Base-by-base conservation (phyloP, 2,329 filamentous ascomycete species). In the Penicillium paneum region DNA sequence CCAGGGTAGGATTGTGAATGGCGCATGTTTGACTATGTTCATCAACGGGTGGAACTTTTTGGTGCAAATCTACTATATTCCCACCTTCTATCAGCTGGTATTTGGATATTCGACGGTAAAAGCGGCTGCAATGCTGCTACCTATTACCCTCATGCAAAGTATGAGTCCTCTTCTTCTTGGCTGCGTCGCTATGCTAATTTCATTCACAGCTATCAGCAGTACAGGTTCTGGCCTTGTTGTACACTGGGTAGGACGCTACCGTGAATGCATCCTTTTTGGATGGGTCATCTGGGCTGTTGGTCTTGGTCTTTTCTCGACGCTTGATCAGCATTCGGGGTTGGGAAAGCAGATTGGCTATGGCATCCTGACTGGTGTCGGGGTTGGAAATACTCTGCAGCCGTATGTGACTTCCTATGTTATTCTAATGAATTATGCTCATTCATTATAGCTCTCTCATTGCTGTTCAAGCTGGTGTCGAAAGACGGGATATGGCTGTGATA, bases 21-120 rank as follows among this genome's bases (percentile, higher is more conserved):
- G 81, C 1, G 79, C 80, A 1, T 82, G 79, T 55, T 58, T 83
- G 17, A 82, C 79, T 15, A 82, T 82, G 79, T 79, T 80, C 34
- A 78, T 83, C 63, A 83, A 83, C 47, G 81, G 81, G 3, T 83
- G 81, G 81, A 83, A 83, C 58, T 83, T 83, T 52, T 71, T 83
- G 24, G 77, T 81, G n/a, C 81, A 83, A 57, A 66, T 85, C 2
- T 87, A 85, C 66, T 86, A 82, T 60, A 72, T 87, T 3, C 83
- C 84, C 0, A 74, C 85, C 0, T 87, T 84, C 64, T 82, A 82
- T 41, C 83, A 86, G 64, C 81, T 84, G 50, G 81, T 80, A 1
- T 75, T 78, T 21, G 68, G 70, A 17, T 73, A 74, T 44, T 73
- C 70, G 2, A 72, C 77, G 0, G 59, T 79, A 1, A 72, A 71